A percentile compares a stretch with the other conserved stretches of the same genome.
Conservation (phyloP, 371 early-diverging fungal species). For the Chytridium lagenaria region DNA sequence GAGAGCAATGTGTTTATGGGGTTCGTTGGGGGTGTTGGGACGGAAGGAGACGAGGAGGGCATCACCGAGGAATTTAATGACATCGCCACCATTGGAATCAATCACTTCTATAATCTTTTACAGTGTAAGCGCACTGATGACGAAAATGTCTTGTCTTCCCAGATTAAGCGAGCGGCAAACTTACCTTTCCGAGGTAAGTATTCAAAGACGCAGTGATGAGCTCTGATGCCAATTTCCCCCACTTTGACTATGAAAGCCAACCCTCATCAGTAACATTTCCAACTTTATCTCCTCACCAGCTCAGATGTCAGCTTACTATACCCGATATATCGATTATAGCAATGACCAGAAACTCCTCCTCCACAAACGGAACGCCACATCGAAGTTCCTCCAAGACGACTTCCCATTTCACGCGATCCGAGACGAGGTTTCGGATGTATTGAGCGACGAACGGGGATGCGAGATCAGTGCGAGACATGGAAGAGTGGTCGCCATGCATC, state of each 20-base stretch:
- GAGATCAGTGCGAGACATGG: no score
- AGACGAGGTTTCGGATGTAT: neutral
- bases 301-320: slow-evolving; percentile 1
- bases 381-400: neutral
- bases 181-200: neutral
- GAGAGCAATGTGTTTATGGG: neutral
- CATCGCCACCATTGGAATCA: neutral
- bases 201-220: neutral
- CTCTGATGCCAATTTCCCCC: slow-evolving; percentile 2
- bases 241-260: neutral
- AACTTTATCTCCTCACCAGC: neutral
- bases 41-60: neutral
- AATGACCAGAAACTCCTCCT: neutral
- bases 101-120: neutral
- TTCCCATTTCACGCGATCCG: neutral
- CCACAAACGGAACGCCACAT: neutral
- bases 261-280: neutral
- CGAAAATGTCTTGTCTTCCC: no score
- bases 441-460: neutral
- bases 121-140: no score
- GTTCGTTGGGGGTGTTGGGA: neutral
- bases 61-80: slow-evolving; percentile 3
- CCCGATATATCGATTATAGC: neutral
- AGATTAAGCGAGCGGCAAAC: neutral
- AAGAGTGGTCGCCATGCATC: no score